Percentiles rank a stretch among this genome's conserved stretches.
These are phyloP conservation scores for Phytophthora fragariaefolia DNA, from an alignment of 352 stramenopile genomes.

Conservation along the genomic window DNA sequence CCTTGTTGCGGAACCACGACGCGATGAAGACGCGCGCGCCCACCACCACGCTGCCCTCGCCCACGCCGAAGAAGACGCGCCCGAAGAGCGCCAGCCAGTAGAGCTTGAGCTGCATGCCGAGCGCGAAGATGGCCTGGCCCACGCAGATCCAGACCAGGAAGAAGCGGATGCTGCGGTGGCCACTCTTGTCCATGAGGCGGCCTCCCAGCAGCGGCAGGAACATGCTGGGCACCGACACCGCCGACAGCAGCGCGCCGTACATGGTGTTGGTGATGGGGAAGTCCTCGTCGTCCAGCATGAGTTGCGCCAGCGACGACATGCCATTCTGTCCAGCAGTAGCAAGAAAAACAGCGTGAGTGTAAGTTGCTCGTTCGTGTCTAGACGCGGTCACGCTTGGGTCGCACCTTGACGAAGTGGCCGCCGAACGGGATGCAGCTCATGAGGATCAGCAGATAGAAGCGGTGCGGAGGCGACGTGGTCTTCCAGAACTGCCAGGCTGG, in stretches of 20 bases:
- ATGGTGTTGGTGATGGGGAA: slow-evolving; percentile 88
- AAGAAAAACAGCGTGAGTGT: neutral
- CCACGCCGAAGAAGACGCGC: slow-evolving; percentile 84
- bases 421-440: slow-evolving; percentile 89
- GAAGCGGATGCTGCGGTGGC: slow-evolving; percentile 74
- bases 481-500: slow-evolving; percentile 76
- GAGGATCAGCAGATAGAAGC: slow-evolving; percentile 84
- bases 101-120: slow-evolving; percentile 74
- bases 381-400: slow-evolving; percentile 1
- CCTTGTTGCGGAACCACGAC: slow-evolving; percentile 81
- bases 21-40: slow-evolving; percentile 83
- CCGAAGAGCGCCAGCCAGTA: slow-evolving; percentile 85
- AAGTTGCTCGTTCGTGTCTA: neutral
- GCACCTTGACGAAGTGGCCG: slow-evolving; percentile 86
- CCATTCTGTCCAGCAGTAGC: slow-evolving; percentile 51
- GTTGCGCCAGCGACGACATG: slow-evolving; percentile 81
- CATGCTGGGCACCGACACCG: slow-evolving; percentile 87
- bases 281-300: slow-evolving; percentile 68
- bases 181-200: slow-evolving; percentile 80
- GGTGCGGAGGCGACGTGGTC: slow-evolving; percentile 66
- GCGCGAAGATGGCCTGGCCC: slow-evolving; percentile 79
- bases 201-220: slow-evolving; percentile 81
- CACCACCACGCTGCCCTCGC: slow-evolving; percentile 83
- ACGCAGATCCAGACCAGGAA: slow-evolving; percentile 87
- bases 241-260: slow-evolving; percentile 83